Evolutionary conservation across 192 early-diverging fungal species (phyloP).

Genomic region (Globomyces pollinis-pini): DNA sequence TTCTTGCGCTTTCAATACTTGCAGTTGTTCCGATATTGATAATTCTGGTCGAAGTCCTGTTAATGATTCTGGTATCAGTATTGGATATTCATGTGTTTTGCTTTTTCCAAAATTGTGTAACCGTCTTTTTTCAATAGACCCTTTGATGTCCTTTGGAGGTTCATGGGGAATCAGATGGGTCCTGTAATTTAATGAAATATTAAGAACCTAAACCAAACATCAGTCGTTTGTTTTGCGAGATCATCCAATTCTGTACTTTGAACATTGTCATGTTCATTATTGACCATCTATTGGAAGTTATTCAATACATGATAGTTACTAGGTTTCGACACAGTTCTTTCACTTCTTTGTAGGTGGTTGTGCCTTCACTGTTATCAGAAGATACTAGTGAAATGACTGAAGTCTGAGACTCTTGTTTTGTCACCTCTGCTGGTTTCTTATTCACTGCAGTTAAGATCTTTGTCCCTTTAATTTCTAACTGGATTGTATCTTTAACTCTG

Average conservation of each 20-base stretch:
- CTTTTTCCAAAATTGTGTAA: background rate
- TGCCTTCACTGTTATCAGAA: background rate
- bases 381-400: background rate
- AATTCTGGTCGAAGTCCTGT: background rate
- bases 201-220: too few relatives aligned
- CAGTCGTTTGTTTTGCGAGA: background rate
- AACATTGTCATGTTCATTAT: too few relatives aligned
- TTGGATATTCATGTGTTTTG: background rate
- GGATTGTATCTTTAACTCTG: too few relatives aligned
- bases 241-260: background rate
- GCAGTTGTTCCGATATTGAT: background rate
- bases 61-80: background rate
- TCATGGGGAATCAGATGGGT: background rate
- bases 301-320: background rate
- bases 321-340: background rate
- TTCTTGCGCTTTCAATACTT: background rate
- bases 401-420: constrained; percentile 3
- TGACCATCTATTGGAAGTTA: too few relatives aligned
- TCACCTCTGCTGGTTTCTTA: background rate
- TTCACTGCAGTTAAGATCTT: background rate
- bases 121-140: background rate
- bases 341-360: background rate
- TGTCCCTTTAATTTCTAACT: too few relatives aligned
- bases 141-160: background rate
- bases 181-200: background rate